These are phyloP conservation scores for Pythium utonaiense DNA, from an alignment of 352 stramenopile genomes.

Conservation along the genomic window DNA sequence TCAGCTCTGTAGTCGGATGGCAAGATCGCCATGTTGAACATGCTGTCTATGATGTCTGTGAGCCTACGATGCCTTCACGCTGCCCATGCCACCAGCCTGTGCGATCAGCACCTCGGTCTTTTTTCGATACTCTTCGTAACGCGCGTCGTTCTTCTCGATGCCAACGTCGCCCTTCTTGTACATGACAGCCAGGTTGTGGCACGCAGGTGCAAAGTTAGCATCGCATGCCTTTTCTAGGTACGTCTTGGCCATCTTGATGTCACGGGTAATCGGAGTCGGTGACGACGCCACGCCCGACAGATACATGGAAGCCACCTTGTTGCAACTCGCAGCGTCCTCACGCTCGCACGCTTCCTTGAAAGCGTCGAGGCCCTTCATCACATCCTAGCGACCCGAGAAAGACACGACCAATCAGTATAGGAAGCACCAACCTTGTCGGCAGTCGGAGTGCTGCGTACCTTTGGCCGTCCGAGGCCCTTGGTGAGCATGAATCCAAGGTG, in stretches of 20 bases:
- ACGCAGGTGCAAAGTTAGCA: slow-evolving; percentile 82
- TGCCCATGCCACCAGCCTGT: slow-evolving; percentile 59
- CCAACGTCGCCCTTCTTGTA: slow-evolving; percentile 85
- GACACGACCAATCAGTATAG: too few relatives aligned
- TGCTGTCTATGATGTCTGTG: too few relatives aligned
- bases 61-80: slow-evolving; percentile 39
- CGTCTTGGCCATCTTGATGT: slow-evolving; percentile 53
- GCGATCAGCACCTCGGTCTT: slow-evolving; percentile 77
- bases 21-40: too few relatives aligned
- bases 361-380: slow-evolving; percentile 52
- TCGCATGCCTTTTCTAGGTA: slow-evolving; percentile 77
- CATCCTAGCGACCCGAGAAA: slow-evolving; percentile 27
- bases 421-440: too few relatives aligned
- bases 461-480: slow-evolving; percentile 64
- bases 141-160: slow-evolving; percentile 55
- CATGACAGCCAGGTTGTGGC: slow-evolving; percentile 88
- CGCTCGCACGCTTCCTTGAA: slow-evolving; percentile 75
- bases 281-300: slow-evolving; percentile 28
- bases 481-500: slow-evolving; percentile 83
- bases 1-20: too few relatives aligned
- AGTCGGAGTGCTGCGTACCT: slow-evolving; percentile 46
- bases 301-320: slow-evolving; percentile 76
- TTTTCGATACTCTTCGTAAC: slow-evolving; percentile 70
- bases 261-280: slow-evolving; percentile 37
- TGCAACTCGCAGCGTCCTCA: slow-evolving; percentile 81